phyloP scores from a whole-genome alignment of 2,329 filamentous ascomycete genomes.

The Pseudogymnoascus sp. region DNA sequence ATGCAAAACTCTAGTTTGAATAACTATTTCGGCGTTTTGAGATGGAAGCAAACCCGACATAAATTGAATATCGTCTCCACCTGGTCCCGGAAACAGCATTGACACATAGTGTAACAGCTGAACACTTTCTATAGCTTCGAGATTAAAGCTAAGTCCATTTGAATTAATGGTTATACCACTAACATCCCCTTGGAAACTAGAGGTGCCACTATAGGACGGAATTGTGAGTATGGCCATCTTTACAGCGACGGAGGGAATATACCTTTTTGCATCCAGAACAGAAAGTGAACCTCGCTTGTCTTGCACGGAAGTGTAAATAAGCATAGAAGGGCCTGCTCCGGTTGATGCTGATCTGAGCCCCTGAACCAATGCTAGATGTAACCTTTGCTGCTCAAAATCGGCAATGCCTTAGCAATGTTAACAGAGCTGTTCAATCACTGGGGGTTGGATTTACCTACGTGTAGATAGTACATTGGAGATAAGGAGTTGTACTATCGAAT shows the following conservation, averaged over 20 bases:
- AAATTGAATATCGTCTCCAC: not conserved
- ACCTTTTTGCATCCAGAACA: not conserved
- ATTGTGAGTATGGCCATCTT: not conserved
- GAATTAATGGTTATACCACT: not conserved
- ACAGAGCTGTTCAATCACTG: not conserved
- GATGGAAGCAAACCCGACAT: conserved; percentile 2
- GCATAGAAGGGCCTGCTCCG: conserved; percentile 9
- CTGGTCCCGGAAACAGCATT: not conserved
- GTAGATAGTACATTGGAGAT: not conserved
- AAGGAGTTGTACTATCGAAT: conserved; percentile 1
- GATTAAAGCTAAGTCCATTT: not conserved
- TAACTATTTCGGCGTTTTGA: conserved; percentile 9
- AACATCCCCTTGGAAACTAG: not conserved
- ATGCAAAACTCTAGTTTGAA: not conserved
- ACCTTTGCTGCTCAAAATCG: not conserved
- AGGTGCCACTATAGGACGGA: not conserved
- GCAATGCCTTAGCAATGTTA: not conserved
- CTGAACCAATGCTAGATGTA: conserved; percentile 8
- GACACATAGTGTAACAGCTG: conserved; percentile 1
- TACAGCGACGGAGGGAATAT: not conserved
- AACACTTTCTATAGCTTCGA: not conserved
- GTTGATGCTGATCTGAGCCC: conserved; percentile 9
- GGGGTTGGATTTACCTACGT: not conserved
- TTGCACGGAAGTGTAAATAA: conserved; percentile 10
- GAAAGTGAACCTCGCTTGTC: not conserved